Base-by-base conservation (phyloP, 306 rosid genomes). In the Dryas alaskensis region DNA sequence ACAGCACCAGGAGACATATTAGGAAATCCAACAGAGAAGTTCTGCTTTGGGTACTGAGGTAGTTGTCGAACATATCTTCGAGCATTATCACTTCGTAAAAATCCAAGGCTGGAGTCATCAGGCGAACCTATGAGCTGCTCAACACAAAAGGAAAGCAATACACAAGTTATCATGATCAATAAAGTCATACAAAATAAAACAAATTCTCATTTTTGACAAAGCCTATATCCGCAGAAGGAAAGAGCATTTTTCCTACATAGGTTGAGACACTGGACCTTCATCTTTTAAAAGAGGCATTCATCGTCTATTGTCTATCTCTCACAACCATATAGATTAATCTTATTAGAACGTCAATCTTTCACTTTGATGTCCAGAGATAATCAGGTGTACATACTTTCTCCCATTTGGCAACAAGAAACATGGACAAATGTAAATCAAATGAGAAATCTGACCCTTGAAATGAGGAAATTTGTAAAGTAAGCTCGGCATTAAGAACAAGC, bases 101-200 rank as follows among this genome's bases (percentile, higher is more conserved):
- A 94, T 61, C 98, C 96, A 50, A 92, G 96, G 87, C 96, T 94
- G 16, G 90, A 73, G 72, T 94, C 97, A 81, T 94, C 96, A 19
- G 98, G 98, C 64, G 98, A 94, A 72, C 98, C 98, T 81, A 94
- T 84, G 77, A 94, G 92, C 98, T 94, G 81, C 75, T 73, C 70
- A 70, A 46, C 79, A 73, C 51, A 79, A 78, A 70, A 77, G 64
- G 44, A 81, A 53, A 25, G 54, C 49, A 54, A 45, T 61, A 10
- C 42, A 63, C 44, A 58, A 46, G 52, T 39, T 72, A 57, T 49
- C 53, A 31, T 14, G 13, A 25, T 68, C 55, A 22, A 80, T 52
- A 73, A 64, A 60, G 65, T 37, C 10, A 60, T 51, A 59, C 10
- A 66, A 74, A 45, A 66, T 3, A 19, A 39, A 81, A 31, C 44